Conservation (phyloP, 345 rosid genomes). For the Eutrema japonicum region DNA sequence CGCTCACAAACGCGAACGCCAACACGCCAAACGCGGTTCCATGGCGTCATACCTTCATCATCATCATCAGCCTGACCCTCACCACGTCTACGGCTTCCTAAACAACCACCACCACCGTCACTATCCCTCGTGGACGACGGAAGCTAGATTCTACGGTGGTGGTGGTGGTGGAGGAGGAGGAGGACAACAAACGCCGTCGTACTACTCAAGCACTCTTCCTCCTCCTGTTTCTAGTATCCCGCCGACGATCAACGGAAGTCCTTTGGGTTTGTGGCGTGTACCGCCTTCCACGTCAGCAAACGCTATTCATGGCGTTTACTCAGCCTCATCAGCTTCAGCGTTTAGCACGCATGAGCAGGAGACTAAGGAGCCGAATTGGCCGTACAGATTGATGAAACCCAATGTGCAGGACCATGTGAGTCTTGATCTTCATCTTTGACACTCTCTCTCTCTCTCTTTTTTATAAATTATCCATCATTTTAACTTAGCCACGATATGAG, state of each 20-base stretch:
- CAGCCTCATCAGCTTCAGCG: slow-evolving; percentile 29
- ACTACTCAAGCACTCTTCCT: slow-evolving; percentile 52
- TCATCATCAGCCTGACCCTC: slow-evolving; percentile 51
- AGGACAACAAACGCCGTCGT: slow-evolving; percentile 46
- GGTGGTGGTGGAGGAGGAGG: slow-evolving; percentile 59
- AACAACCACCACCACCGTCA: slow-evolving; percentile 44
- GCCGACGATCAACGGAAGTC: slow-evolving; percentile 72
- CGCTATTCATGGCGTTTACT: slow-evolving; percentile 37
- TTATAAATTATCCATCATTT: slow-evolving; percentile 7
- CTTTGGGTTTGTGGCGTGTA: slow-evolving; percentile 76
- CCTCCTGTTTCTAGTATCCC: slow-evolving; percentile 37
- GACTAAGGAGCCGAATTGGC: slow-evolving; percentile 32
- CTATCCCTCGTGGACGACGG: slow-evolving; percentile 54
- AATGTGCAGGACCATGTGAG: slow-evolving; percentile 83
- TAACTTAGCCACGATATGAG: slow-evolving; percentile 36
- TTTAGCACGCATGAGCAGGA: slow-evolving; percentile 34
- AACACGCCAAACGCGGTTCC: slow-evolving; percentile 86
- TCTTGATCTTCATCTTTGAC: slow-evolving; percentile 95
- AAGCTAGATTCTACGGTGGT: slow-evolving; percentile 65
- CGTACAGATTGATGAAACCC: slow-evolving; percentile 48
- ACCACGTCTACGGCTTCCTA: slow-evolving; percentile 52
- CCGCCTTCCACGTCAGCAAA: slow-evolving; percentile 52
- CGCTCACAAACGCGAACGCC: slow-evolving; percentile 99
- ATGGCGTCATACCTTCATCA: slow-evolving; percentile 63
- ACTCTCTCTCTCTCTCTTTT: not conserved